A percentile compares a stretch with the other conserved stretches of the same genome.
Evolutionary conservation across 2,329 filamentous ascomycete species (phyloP).

Genomic region (Colletotrichum tamarilloi): DNA sequence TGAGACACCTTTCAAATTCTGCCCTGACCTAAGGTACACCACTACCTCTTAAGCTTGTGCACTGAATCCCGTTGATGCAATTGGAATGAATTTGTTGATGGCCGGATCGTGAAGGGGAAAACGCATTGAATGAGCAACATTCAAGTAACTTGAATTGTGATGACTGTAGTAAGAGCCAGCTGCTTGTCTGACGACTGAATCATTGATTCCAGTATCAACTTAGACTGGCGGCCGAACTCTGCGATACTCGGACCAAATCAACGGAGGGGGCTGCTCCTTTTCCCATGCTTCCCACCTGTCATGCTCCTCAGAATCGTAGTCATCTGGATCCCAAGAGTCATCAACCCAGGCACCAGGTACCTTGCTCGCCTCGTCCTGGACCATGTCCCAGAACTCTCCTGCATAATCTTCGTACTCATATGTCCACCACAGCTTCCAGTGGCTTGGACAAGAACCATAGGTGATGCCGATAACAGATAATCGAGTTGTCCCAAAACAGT

Average conservation of each 20-base stretch:
- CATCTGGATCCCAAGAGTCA: background rate
- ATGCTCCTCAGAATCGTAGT: fast-evolving
- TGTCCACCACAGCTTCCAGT: conserved; percentile 23
- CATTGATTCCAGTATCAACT: background rate
- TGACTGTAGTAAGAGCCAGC: background rate
- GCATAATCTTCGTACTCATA: background rate
- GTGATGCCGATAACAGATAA: conserved; percentile 9
- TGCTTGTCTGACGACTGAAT: background rate
- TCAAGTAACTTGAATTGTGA: background rate
- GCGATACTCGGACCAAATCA: conserved; percentile 29
- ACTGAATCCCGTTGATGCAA: too few relatives aligned
- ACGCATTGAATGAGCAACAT: too few relatives aligned
- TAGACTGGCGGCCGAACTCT: background rate
- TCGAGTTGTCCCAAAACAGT: fast-evolving
- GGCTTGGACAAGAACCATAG: background rate
- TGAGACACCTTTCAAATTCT: background rate
- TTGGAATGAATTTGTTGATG: too few relatives aligned
- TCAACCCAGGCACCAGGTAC: conserved; percentile 19
- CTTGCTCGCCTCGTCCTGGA: background rate
- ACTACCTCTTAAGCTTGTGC: too few relatives aligned
- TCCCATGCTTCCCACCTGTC: background rate
- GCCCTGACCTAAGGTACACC: too few relatives aligned
- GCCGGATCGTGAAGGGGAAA: too few relatives aligned
- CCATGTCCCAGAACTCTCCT: conserved; percentile 15
- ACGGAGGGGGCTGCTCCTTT: background rate